phyloP scores from a whole-genome alignment of 495 filamentous ascomycete species.

The Hyphodiscus hymeniophilus region DNA sequence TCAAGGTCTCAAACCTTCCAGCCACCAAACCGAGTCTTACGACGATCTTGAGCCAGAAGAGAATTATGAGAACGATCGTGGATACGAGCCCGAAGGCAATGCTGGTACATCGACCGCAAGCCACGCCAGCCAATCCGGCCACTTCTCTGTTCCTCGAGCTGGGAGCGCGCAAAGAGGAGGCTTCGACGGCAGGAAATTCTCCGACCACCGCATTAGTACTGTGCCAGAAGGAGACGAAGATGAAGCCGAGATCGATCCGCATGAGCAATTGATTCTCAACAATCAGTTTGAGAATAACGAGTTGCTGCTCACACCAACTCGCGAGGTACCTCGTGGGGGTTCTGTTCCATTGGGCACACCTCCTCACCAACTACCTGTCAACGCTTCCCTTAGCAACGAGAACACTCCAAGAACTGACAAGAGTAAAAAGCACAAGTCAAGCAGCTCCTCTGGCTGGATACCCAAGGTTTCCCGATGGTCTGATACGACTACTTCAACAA shows the following conservation, averaged over 20 bases:
- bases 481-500: constrained; percentile 77
- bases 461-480: constrained; percentile 95
- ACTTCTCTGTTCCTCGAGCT: constrained; percentile 57
- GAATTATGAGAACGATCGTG: constrained; percentile 50
- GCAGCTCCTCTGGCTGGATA: constrained; percentile 75
- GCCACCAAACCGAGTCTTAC: constrained; percentile 31
- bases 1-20: constrained; percentile 27
- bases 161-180: constrained; percentile 44
- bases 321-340: constrained; percentile 41
- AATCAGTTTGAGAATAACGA: constrained; percentile 37
- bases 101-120: constrained; percentile 68
- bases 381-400: constrained; percentile 55
- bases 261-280: constrained; percentile 35
- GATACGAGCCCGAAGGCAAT: constrained; percentile 77
- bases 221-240: constrained; percentile 72
- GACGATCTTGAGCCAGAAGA: constrained; percentile 48
- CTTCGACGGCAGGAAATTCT: constrained; percentile 52
- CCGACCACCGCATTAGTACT: constrained; percentile 77
- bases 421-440: constrained; percentile 83
- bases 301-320: constrained; percentile 39
- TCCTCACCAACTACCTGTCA: constrained; percentile 47
- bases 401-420: constrained; percentile 72
- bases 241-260: constrained; percentile 41
- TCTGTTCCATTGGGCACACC: constrained; percentile 67
- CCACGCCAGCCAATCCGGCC: constrained; percentile 63